A percentile compares a stretch with the other conserved stretches of the same genome.
These are phyloP conservation scores for Podospora pseudoanserina DNA, from an alignment of 495 filamentous ascomycete genomes.

Conservation along the genomic window DNA sequence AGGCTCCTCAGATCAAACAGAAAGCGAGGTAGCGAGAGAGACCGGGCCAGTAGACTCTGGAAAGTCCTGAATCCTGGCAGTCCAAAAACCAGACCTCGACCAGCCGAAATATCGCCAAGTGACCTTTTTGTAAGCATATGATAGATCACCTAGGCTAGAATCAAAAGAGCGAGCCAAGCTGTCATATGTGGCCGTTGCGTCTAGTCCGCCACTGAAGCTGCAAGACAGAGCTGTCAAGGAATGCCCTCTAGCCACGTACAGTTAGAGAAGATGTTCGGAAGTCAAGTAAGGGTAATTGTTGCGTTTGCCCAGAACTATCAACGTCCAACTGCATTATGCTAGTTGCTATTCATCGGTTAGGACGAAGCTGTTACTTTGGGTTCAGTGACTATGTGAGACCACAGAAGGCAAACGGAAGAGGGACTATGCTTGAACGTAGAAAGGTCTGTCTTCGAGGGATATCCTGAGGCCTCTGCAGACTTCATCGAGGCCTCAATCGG, in stretches of 20 bases:
- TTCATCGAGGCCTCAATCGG: no score
- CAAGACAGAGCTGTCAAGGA: background rate
- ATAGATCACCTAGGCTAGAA: background rate
- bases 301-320: background rate
- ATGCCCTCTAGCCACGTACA: background rate
- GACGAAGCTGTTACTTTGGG: background rate
- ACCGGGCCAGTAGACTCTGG: no score
- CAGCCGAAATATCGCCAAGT: background rate
- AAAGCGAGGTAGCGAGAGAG: no score
- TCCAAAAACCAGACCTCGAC: background rate
- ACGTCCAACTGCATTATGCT: background rate
- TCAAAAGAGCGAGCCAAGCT: background rate
- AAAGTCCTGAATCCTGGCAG: no score
- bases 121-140: background rate
- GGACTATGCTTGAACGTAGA: no score
- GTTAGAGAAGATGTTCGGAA: background rate
- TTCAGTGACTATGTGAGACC: background rate
- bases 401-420: background rate
- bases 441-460: no score
- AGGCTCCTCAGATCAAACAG: no score
- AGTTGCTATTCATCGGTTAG: background rate
- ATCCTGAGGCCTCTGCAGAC: no score
- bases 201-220: background rate
- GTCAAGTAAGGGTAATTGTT: background rate
- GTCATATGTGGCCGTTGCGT: background rate